Evolutionary conservation across 1,139 yeast species (phyloP).

Genomic region (Wickerhamiella infanticola): DNA sequence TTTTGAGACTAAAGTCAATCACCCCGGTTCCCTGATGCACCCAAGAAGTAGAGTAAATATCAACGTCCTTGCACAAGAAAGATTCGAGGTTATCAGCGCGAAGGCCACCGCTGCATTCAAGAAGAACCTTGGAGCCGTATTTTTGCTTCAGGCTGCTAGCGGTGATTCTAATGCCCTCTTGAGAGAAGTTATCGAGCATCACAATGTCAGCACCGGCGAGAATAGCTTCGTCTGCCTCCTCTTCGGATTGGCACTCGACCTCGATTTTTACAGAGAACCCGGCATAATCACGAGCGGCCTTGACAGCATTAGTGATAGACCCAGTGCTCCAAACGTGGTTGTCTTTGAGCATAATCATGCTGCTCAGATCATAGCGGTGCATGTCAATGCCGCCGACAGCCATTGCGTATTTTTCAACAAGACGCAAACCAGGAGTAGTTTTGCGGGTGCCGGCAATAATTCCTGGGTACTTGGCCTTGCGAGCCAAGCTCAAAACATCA

Average conservation of each 20-base stretch:
- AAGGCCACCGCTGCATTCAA: constrained; percentile 90
- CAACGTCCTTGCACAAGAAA: constrained; percentile 66
- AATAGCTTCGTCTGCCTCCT: constrained; percentile 83
- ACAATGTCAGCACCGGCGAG: constrained; percentile 91
- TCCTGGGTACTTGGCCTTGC: constrained; percentile 60
- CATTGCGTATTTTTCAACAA: constrained; percentile 86
- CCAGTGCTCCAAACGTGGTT: constrained; percentile 90
- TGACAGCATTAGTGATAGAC: constrained; percentile 71
- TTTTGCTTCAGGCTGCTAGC: constrained; percentile 46
- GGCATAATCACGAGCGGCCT: constrained; percentile 59
- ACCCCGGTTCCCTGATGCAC: constrained; percentile 81
- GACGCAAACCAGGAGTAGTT: constrained; percentile 90
- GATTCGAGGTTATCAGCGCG: constrained; percentile 48
- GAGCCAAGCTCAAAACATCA: constrained; percentile 44
- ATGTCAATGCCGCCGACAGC: constrained; percentile 89
- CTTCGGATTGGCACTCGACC: constrained; percentile 74
- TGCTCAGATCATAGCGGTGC: constrained; percentile 78
- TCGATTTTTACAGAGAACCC: constrained; percentile 87
- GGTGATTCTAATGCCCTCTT: constrained; percentile 47
- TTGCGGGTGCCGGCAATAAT: constrained; percentile 93
- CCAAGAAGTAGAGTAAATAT: constrained; percentile 82
- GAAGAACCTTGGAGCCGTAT: constrained; percentile 38
- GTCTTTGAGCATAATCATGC: constrained; percentile 94
- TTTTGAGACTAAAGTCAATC: constrained; percentile 73
- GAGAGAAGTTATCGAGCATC: constrained; percentile 82